Conservation (phyloP, 305 asterid genomes). For the Petunia hybrid region DNA sequence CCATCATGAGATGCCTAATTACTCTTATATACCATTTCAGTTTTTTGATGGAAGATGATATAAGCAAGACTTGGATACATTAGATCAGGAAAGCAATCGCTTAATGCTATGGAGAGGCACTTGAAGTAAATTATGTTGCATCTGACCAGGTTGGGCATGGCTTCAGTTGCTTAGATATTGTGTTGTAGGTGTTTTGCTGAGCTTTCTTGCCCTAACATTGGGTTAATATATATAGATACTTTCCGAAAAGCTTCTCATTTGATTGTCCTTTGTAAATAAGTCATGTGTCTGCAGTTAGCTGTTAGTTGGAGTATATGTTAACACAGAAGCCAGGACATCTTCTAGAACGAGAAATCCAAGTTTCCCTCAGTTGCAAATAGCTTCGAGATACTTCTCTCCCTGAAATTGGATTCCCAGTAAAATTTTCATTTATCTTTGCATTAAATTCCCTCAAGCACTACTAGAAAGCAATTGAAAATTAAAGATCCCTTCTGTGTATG, state of each 20-base stretch:
- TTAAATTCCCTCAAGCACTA: no score
- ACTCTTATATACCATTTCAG: neutral
- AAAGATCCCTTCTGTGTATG: no score
- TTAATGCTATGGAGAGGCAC: conserved; percentile 3
- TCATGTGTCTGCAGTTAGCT: neutral
- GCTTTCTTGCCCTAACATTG: neutral
- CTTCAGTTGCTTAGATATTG: neutral
- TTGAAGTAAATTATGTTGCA: neutral
- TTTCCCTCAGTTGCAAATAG: neutral
- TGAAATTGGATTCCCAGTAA: neutral
- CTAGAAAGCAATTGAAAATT: no score
- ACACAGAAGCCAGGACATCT: neutral
- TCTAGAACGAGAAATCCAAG: neutral
- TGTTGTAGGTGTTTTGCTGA: neutral
- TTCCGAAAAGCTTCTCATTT: conserved; percentile 7
- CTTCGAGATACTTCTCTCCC: neutral
- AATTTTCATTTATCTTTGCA: no score
- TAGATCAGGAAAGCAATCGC: neutral
- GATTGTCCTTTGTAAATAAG: neutral
- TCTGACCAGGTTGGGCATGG: conserved; percentile 18
- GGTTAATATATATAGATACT: neutral
- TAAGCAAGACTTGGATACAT: neutral
- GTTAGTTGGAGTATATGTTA: neutral
- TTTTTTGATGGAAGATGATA: neutral
- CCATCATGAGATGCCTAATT: conserved; percentile 14